Conservation (phyloP, 1,284 basidiomycete species). For the Pyrrhoderma noxium region DNA sequence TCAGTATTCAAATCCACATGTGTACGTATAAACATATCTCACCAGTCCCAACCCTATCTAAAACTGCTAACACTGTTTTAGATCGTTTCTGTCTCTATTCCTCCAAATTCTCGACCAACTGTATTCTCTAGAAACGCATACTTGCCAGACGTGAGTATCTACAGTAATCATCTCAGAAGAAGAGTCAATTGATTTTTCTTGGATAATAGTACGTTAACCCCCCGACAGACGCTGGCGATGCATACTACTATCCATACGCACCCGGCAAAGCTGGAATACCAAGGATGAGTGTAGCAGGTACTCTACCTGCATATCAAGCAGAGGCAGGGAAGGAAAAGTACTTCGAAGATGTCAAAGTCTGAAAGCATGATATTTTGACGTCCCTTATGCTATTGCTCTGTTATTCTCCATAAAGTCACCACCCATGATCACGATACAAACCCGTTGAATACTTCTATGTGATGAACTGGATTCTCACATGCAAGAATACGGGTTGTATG, state of each 20-base stretch:
- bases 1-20: conserved; percentile 37
- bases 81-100: conserved; percentile 37
- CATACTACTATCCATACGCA: conserved; percentile 26
- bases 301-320: conserved; percentile 6
- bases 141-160: conserved; percentile 36
- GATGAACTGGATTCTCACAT: no score
- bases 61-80: no score
- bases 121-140: conserved; percentile 39
- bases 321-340: conserved; percentile 1
- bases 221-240: conserved; percentile 24
- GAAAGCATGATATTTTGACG: background rate
- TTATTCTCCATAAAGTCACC: no score
- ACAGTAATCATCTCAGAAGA: background rate
- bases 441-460: no score
- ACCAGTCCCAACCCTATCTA: no score
- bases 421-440: no score
- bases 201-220: conserved; percentile 29
- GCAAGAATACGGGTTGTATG: no score
- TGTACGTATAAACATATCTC: conserved; percentile 21
- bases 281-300: conserved; percentile 26
- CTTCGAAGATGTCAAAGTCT: conserved; percentile 14
- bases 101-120: conserved; percentile 27
- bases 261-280: conserved; percentile 23
- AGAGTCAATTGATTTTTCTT: conserved; percentile 1
- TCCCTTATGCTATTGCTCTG: background rate